Conservation (phyloP, 2,329 filamentous ascomycete species). For the Aspergillus hortae region DNA sequence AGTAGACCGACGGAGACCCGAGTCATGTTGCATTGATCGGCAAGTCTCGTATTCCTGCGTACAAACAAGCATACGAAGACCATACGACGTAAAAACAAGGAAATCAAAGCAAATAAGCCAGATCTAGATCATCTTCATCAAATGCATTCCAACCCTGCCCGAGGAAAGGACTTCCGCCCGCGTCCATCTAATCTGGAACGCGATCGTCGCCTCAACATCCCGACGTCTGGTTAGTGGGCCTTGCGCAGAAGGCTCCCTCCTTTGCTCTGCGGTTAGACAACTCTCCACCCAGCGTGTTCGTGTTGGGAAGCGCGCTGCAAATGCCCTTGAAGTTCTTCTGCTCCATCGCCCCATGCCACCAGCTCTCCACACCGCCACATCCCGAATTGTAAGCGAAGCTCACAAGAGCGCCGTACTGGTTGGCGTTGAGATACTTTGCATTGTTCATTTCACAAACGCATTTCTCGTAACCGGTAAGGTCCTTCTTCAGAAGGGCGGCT, state of each 20-base stretch:
- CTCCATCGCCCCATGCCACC: slow-evolving; percentile 4
- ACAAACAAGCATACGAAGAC: no score
- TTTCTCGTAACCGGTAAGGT: slow-evolving; percentile 1
- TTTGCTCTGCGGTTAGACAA: background rate
- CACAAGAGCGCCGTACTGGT: slow-evolving; percentile 6
- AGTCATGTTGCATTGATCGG: background rate
- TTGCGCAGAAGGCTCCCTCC: slow-evolving; percentile 1
- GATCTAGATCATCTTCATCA: background rate
- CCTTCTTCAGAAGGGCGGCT: slow-evolving; percentile 1
- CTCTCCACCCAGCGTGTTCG: slow-evolving; percentile 1
- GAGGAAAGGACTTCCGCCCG: background rate
- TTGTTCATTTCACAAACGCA: slow-evolving; percentile 1
- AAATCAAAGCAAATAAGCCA: background rate
- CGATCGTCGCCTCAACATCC: background rate
- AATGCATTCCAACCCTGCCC: background rate
- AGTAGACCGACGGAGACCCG: background rate
- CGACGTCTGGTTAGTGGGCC: slow-evolving; percentile 1
- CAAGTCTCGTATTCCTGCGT: background rate
- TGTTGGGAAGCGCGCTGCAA: background rate
- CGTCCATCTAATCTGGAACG: background rate
- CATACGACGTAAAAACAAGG: no score
- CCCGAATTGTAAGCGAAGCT: slow-evolving; percentile 7
- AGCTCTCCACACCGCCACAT: background rate
- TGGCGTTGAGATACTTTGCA: slow-evolving; percentile 6
- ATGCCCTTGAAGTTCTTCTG: slow-evolving; percentile 4